These are phyloP conservation scores for Rhodamnia rubescens DNA, from an alignment of 345 rosid genomes.

Conservation along the genomic window DNA sequence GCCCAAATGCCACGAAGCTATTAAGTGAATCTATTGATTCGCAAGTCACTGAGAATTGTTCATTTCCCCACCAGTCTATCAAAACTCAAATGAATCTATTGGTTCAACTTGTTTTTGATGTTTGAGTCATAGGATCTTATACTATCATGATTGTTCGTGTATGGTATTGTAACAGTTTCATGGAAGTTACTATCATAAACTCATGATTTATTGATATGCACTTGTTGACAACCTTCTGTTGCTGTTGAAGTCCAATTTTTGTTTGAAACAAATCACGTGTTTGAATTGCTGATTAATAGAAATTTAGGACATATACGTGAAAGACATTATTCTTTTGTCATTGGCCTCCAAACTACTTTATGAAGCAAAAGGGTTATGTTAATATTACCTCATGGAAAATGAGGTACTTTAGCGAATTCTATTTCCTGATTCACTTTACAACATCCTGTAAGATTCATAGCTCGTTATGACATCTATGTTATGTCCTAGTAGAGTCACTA, in stretches of 20 bases:
- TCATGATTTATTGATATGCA: too few species aligned
- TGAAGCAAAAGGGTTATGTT: neutral
- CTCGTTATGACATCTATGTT: too few species aligned
- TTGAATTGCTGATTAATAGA: neutral
- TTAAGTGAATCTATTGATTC: neutral
- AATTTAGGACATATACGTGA: neutral
- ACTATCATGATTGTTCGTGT: neutral
- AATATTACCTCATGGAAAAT: neutral
- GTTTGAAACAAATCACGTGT: neutral
- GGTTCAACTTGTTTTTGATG: neutral
- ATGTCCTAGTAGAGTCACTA: neutral
- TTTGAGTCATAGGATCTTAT: too few species aligned
- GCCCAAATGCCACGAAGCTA: neutral
- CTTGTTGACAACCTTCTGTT: neutral
- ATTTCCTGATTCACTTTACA: too few species aligned
- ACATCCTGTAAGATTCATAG: neutral
- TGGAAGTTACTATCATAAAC: neutral
- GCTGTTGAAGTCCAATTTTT: neutral
- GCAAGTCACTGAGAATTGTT: too few species aligned
- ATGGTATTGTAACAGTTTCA: neutral
- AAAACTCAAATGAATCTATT: too few species aligned
- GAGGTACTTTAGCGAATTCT: neutral
- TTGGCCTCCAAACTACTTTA: neutral
- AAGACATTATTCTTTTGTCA: neutral
- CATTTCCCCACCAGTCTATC: too few species aligned